Evolutionary conservation across 2,329 filamentous ascomycete species (phyloP), one percentile per base, ranked within the genome.

Genomic region (Anisogramma anomala): DNA sequence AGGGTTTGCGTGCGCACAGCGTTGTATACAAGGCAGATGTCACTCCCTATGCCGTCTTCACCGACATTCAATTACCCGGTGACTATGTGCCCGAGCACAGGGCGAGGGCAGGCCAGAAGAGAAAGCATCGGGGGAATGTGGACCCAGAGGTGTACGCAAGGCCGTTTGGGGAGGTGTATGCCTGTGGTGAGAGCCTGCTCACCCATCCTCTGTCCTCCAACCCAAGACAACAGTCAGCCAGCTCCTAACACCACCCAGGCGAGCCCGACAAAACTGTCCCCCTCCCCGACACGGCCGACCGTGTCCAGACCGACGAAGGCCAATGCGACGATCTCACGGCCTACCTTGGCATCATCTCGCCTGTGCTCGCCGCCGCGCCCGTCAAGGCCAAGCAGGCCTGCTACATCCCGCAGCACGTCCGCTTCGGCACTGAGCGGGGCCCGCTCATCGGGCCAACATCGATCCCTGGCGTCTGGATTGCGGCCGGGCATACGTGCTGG

Each of bases 401-500:
- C 62, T 98, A 98, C 61, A 67, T 98, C 36, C 91, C 91, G 1
- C 83, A 81, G 50, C 82, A 88, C 45, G 67, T 72, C 51, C 65
- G 69, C 3, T 68, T 68, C 39, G 75, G 79, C n/a, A 66, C 70
- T 33, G 72, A 76, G 57, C 64, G 62, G 27, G 78, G 76, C 0
- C 89, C 91, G 4, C 60, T 96, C 36, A 72, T 96, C 18, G 91
- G 91, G 0, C 66, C 71, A 39, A 88, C 87, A 6, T 72, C 73
- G 2, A 75, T 81, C 0, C 73, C 77, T 6, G 87, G 88, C 0
- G 54, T 96, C 32, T 80, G 82, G 58, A 68, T 96, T 45, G 91
- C 91, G 0, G 74, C 85, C 0, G 91, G 91, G 0, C 91, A 98
- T 66, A 94, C 87, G 1, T 96, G 89, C 64, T 98, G 91, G 91